Percentiles rank a stretch among this genome's conserved stretches.
These are phyloP conservation scores for Pythium sukuiense DNA, from an alignment of 352 stramenopile genomes.

Conservation along the genomic window DNA sequence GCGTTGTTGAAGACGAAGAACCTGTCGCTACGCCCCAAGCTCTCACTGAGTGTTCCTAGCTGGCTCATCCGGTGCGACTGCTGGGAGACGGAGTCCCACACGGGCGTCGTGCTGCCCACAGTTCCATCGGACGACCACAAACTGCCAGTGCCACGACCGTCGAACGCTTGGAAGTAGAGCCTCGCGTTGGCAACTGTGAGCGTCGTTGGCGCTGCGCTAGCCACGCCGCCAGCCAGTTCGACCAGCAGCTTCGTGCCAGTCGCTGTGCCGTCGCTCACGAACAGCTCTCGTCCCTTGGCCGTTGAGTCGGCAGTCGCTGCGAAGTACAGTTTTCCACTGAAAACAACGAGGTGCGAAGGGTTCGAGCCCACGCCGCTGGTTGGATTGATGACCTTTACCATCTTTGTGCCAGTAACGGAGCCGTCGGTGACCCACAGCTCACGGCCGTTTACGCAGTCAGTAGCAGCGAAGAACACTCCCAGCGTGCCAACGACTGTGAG, in stretches of 20 bases:
- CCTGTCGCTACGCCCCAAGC: neutral
- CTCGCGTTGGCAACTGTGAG: constrained; percentile 21
- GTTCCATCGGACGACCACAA: constrained; percentile 45
- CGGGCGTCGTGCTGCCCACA: constrained; percentile 14
- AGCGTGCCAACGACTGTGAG: constrained; percentile 34
- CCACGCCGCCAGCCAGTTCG: constrained; percentile 32
- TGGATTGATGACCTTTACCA: constrained; percentile 55
- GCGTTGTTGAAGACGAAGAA: constrained; percentile 27
- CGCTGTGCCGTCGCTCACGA: constrained; percentile 50
- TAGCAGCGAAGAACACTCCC: constrained; percentile 66
- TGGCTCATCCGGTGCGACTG: constrained; percentile 13
- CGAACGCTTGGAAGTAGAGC: constrained; percentile 33
- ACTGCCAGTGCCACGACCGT: constrained; percentile 13
- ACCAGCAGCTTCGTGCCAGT: constrained; percentile 40
- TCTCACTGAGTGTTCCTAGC: neutral
- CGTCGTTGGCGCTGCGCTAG: constrained; percentile 30
- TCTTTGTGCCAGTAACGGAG: constrained; percentile 32
- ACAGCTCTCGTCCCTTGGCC: constrained; percentile 48
- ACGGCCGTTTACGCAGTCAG: constrained; percentile 57
- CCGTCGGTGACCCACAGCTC: constrained; percentile 75
- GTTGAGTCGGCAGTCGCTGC: constrained; percentile 25
- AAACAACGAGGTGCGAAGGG: constrained; percentile 44
- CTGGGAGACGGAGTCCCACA: constrained; percentile 32
- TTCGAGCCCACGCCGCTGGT: constrained; percentile 33
- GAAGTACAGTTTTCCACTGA: constrained; percentile 41